Evolutionary conservation across 768 basidiomycete genomes (phyloP).

Genomic region (Trametes maxima): DNA sequence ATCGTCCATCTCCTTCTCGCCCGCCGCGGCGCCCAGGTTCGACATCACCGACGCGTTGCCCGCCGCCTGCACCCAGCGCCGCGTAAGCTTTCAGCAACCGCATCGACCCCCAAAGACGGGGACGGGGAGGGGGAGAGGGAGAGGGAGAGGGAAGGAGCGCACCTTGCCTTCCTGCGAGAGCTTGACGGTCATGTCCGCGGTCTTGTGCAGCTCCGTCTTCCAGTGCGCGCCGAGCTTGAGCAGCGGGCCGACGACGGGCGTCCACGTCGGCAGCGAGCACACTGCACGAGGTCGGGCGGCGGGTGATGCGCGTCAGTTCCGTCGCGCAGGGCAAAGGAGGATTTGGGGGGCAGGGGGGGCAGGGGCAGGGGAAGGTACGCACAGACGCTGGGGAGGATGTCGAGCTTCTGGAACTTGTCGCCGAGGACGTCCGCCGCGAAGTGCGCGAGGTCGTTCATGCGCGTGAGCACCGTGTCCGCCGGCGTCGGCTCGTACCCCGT

Average conservation of each 20-base stretch:
- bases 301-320: too few species aligned
- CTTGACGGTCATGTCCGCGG: slow-evolving; percentile 19
- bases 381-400: slow-evolving; percentile 15
- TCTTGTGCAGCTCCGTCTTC: slow-evolving; percentile 22
- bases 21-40: slow-evolving; percentile 9
- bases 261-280: slow-evolving; percentile 14
- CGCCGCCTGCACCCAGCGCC: neutral
- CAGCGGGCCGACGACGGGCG: slow-evolving; percentile 10
- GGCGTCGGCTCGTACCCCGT: slow-evolving; percentile 19
- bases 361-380: neutral
- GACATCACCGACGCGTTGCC: slow-evolving; percentile 19
- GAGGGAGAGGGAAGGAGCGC: neutral
- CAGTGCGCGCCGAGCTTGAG: slow-evolving; percentile 19
- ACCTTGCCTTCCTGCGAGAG: slow-evolving; percentile 18
- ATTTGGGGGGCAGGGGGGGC: neutral
- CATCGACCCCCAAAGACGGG: neutral
- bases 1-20: slow-evolving; percentile 15
- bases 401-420: slow-evolving; percentile 21
- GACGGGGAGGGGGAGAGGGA: too few species aligned
- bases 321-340: too few species aligned
- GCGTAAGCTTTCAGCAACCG: neutral
- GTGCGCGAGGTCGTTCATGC: slow-evolving; percentile 24
- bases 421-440: slow-evolving; percentile 23
- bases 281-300: neutral
- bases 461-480: slow-evolving; percentile 11